phyloP scores from a whole-genome alignment of 2,329 filamentous ascomycete species.

The Cladophialophora carrionii region DNA sequence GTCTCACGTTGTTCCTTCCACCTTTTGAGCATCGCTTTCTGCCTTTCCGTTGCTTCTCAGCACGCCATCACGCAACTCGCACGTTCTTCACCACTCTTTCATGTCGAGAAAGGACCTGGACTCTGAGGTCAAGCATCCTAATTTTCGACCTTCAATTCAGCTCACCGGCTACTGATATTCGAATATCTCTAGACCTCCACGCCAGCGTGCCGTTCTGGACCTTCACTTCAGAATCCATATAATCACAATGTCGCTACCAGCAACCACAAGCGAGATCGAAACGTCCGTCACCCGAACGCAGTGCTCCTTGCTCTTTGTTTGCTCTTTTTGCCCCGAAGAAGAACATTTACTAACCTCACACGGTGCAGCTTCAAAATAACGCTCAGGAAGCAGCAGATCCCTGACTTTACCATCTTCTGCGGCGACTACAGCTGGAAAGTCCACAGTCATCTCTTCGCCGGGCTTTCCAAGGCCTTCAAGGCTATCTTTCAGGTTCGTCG shows the following conservation, averaged over 20 bases:
- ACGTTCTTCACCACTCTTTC: too few relatives aligned
- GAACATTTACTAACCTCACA: not conserved
- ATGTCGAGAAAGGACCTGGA: too few relatives aligned
- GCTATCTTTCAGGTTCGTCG: slow-evolving; percentile 1
- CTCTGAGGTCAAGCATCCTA: too few relatives aligned
- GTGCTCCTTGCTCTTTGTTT: not conserved
- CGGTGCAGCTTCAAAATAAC: slow-evolving; percentile 12
- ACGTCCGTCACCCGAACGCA: not conserved
- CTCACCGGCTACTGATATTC: not conserved
- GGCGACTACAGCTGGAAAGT: slow-evolving; percentile 23
- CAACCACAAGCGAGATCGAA: not conserved
- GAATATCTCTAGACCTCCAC: not conserved
- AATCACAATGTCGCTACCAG: not conserved
- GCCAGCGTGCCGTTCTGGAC: not conserved
- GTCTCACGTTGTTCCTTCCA: not conserved
- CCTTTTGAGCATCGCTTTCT: too few relatives aligned
- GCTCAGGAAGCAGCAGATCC: slow-evolving; percentile 14
- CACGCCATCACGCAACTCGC: too few relatives aligned
- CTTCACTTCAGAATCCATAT: not conserved
- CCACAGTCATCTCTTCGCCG: slow-evolving; percentile 9
- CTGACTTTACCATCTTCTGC: slow-evolving; percentile 19
- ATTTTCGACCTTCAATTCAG: too few relatives aligned
- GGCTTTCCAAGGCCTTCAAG: slow-evolving; percentile 11
- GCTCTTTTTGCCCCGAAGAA: not conserved
- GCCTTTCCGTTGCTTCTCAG: not conserved